Conservation (phyloP, 352 stramenopile genomes). For the Vaucheria bursata region DNA sequence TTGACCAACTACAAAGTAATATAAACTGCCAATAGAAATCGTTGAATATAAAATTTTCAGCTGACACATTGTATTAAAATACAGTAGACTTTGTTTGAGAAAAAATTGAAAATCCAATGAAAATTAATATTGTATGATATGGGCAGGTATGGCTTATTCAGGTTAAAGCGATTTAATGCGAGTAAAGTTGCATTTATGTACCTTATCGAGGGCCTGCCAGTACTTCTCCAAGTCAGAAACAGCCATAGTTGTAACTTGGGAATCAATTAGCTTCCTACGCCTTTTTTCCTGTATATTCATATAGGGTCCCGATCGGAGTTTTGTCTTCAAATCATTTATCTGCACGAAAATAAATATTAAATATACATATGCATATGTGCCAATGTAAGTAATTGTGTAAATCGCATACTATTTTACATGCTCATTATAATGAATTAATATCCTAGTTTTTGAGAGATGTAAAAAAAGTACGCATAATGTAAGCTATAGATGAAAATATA, state of each 20-base stretch:
- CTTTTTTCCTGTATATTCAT: slow-evolving; percentile 85
- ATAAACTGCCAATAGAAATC: too few relatives aligned
- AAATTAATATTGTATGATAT: background rate
- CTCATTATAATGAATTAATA: too few relatives aligned
- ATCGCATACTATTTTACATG: too few relatives aligned
- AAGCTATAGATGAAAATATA: too few relatives aligned
- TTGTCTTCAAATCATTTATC: slow-evolving; percentile 8
- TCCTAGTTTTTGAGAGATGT: too few relatives aligned
- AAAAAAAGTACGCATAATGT: too few relatives aligned
- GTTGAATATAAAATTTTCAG: too few relatives aligned
- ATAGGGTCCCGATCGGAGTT: slow-evolving; percentile 59
- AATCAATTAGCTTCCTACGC: slow-evolving; percentile 83
- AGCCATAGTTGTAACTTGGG: slow-evolving; percentile 87
- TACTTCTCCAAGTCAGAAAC: slow-evolving; percentile 95
- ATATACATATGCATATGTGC: too few relatives aligned
- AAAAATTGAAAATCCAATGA: background rate
- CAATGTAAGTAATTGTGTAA: too few relatives aligned
- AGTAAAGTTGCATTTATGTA: slow-evolving; percentile 5
- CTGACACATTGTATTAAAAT: background rate
- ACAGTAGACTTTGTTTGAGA: background rate
- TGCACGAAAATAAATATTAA: background rate
- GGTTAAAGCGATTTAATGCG: too few relatives aligned
- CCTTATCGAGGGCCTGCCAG: slow-evolving; percentile 65
- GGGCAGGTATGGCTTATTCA: background rate
- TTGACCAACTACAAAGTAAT: too few relatives aligned